Conservation (phyloP, 805 yeast genomes). For the Jamesozyma piceae region DNA sequence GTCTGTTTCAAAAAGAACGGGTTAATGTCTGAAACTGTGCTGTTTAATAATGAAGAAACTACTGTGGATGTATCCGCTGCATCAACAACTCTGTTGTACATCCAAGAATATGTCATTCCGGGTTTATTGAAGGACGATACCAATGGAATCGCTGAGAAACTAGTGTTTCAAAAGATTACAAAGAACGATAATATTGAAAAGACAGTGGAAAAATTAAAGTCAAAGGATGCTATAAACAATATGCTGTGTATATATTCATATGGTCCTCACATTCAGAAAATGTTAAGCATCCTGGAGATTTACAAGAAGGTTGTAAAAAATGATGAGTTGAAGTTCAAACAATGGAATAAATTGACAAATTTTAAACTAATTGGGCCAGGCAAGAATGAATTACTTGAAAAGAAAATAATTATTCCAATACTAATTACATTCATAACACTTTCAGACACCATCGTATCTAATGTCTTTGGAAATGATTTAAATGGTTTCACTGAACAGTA, state of each 20-base stretch:
- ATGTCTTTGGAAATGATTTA: conserved; percentile 4
- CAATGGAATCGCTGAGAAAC: not conserved
- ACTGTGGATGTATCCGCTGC: conserved; percentile 10
- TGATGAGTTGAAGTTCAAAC: conserved; percentile 4
- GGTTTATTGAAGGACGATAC: conserved; percentile 8
- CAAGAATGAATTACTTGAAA: conserved; percentile 21
- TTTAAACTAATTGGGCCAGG: conserved; percentile 17
- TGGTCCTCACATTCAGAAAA: conserved; percentile 24
- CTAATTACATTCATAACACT: conserved; percentile 1
- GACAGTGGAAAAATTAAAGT: conserved; percentile 12
- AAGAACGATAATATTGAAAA: conserved; percentile 19
- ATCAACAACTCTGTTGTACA: conserved; percentile 10
- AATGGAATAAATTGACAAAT: conserved; percentile 19
- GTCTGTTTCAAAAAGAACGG: no score
- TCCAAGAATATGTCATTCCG: conserved; percentile 14
- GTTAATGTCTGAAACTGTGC: conserved; percentile 3
- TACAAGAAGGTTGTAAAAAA: conserved; percentile 8
- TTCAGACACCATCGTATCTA: not conserved
- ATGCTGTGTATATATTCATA: conserved; percentile 16
- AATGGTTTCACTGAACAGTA: conserved; percentile 12
- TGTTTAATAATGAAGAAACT: conserved; percentile 8
- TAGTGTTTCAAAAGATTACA: conserved; percentile 8
- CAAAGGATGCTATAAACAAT: not conserved
- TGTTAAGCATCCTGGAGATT: conserved; percentile 20
- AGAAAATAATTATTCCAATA: conserved; percentile 6